Percentiles rank a stretch among this genome's conserved stretches.
Evolutionary conservation across 129 eudicot species (phyloP).

Genomic region (Escallonia rubra): DNA sequence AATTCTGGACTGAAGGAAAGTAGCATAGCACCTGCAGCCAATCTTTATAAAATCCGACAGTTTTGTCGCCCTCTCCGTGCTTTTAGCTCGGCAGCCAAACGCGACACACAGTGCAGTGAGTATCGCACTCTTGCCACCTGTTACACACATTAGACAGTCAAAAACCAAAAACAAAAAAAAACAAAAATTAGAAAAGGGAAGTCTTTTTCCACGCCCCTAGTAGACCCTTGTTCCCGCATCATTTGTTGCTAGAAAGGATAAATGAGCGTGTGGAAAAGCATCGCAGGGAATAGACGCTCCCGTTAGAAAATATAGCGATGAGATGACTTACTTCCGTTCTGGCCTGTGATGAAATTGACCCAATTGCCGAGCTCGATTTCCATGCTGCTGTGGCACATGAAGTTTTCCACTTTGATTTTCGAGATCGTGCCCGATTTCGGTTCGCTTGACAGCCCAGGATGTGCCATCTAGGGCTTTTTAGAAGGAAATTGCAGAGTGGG

Average conservation of each 20-base stretch:
- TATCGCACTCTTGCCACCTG: constrained; percentile 98
- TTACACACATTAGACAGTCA: constrained; percentile 5
- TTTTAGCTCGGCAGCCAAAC: constrained; percentile 84
- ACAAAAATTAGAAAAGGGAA: background rate
- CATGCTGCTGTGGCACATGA: constrained; percentile 83
- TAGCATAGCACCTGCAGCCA: constrained; percentile 64
- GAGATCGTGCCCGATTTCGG: constrained; percentile 57
- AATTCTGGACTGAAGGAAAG: too few species aligned
- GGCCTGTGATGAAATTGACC: constrained; percentile 93
- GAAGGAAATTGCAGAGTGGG: too few species aligned
- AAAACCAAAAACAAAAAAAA: background rate
- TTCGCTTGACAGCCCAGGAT: constrained; percentile 42
- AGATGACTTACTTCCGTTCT: constrained; percentile 74
- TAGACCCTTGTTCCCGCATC: too few species aligned
- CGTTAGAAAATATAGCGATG: too few species aligned
- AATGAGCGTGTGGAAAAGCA: background rate
- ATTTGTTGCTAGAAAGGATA: too few species aligned
- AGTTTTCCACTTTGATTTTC: constrained; percentile 65
- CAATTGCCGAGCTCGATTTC: constrained; percentile 67
- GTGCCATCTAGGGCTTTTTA: constrained; percentile 25
- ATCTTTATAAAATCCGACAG: constrained; percentile 87
- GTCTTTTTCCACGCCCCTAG: background rate
- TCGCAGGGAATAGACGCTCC: too few species aligned
- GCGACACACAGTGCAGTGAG: constrained; percentile 91
- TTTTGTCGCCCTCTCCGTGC: constrained; percentile 83